Base-by-base conservation (phyloP, 306 rosid genomes). In the Prunus fruticosa region DNA sequence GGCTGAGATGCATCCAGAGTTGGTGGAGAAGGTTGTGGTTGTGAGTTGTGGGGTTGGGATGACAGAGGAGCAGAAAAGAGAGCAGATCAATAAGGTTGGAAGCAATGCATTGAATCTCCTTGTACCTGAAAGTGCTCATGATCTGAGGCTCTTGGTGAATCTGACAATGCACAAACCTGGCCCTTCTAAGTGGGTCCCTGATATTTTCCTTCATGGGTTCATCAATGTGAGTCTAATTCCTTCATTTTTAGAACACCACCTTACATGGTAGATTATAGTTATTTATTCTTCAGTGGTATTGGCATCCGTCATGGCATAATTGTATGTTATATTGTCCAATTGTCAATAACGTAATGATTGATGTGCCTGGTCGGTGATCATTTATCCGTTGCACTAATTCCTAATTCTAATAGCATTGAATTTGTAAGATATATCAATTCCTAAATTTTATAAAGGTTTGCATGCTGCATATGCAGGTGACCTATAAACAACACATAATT, bases 11-110 rank as follows among this genome's bases (percentile, higher is more conserved):
- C 60, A 67, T 56, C 73, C 78, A 1, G 16, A 75, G 25, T 70
- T 66, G 56, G 90, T 84, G 54, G 80, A 69, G 50, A 86, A 80
- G 79, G 75, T 84, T 4, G 87, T 84, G 84, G 77, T 86, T 38
- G 81, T 84, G 71, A 84, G 90, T 57, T 53, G 87, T 67, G 90
- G 79, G 38, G 76, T 86, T 12, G 77, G 82, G 4, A 77, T 63
- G 58, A 84, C 68, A 1, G 86, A 84, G 60, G 86, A 84, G 46
- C 79, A 79, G 69, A 87, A 79, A 70, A 32, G 6, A 5, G 78
- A 73, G 53, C 74, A 81, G 10, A 51, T 87, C 46, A 63, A 34
- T 28, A 79, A 53, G 65, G 41, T 73, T 50, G 88, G 84, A 47
- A 79, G 84, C 63, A 68, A 64, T 76, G 79, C 74, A 27, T 32